Conservation (phyloP, 225 moss, liverwort and hornwort species). For the Marchantia paleacea region DNA sequence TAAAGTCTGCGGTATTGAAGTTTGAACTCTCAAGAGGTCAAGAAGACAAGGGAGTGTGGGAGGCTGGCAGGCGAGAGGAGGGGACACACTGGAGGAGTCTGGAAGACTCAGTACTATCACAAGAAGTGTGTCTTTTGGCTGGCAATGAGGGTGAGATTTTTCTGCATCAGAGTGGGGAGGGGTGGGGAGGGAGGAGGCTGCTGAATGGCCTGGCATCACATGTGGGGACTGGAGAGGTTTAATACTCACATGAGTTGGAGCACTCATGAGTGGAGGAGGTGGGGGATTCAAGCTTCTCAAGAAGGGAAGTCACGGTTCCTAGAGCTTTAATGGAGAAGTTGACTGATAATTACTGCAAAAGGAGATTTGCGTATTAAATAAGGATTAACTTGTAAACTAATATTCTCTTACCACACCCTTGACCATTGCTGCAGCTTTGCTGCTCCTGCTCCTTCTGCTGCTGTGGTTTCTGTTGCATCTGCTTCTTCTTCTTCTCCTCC, state of each 20-base stretch:
- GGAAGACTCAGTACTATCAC: background rate
- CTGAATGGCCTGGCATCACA: background rate
- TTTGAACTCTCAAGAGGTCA: background rate
- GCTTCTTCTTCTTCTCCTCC: background rate
- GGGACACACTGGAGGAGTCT: background rate
- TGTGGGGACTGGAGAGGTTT: constrained; percentile 8
- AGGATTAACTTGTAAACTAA: background rate
- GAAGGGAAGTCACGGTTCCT: constrained; percentile 8
- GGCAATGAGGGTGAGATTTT: background rate
- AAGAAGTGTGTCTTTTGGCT: background rate
- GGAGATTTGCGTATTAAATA: background rate
- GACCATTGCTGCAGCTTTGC: background rate
- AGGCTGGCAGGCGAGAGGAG: too few relatives aligned
- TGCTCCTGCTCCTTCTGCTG: background rate
- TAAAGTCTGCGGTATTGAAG: background rate
- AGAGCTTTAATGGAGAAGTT: background rate
- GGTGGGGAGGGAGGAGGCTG: background rate
- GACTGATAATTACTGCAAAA: constrained; percentile 1
- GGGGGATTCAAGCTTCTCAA: background rate
- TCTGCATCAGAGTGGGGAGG: background rate
- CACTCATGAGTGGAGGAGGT: background rate
- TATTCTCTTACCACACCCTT: background rate
- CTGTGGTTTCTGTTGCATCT: background rate
- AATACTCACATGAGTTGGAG: background rate
- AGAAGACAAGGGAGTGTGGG: background rate